Conservation (phyloP, 2,329 filamentous ascomycete species). For the Ophiocordyceps polyrhachis-furcata region DNA sequence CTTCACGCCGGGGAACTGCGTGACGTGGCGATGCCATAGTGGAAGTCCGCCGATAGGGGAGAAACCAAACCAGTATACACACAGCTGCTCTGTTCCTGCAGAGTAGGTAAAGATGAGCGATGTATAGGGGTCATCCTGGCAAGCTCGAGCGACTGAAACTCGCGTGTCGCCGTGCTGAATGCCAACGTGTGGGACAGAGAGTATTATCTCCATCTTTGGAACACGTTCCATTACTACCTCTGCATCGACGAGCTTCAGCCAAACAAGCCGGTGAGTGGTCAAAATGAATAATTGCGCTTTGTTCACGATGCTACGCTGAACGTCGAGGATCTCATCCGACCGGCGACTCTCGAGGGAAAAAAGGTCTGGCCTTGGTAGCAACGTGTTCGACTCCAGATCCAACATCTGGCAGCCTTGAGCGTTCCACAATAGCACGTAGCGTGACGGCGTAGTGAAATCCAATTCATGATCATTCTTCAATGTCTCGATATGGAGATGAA, state of each 20-base stretch:
- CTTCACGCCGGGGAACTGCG: constrained; percentile 8
- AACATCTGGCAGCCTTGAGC: constrained; percentile 15
- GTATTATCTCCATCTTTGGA: constrained; percentile 8
- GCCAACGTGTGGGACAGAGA: constrained; percentile 12
- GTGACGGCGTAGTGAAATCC: background rate
- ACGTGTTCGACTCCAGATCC: constrained; percentile 15
- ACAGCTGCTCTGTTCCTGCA: constrained; percentile 12
- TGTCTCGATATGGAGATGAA: constrained; percentile 12
- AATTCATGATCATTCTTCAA: background rate
- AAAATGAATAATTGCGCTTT: constrained; percentile 36
- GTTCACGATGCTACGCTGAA: constrained; percentile 27
- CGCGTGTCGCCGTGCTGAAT: constrained; percentile 8
- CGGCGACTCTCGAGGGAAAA: constrained; percentile 8
- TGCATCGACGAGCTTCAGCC: constrained; percentile 21
- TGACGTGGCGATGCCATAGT: constrained; percentile 19
- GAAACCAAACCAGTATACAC: constrained; percentile 16
- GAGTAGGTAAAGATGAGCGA: constrained; percentile 17
- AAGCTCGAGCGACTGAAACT: constrained; percentile 12
- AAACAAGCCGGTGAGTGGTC: constrained; percentile 31
- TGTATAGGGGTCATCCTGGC: constrained; percentile 5
- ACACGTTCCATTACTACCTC: constrained; percentile 2
- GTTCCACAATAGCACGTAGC: constrained; percentile 18
- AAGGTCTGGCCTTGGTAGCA: constrained; percentile 10
- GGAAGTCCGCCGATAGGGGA: constrained; percentile 10
- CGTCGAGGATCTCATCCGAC: constrained; percentile 32